phyloP scores from a whole-genome alignment of 345 rosid genomes.

The Salix caprea region DNA sequence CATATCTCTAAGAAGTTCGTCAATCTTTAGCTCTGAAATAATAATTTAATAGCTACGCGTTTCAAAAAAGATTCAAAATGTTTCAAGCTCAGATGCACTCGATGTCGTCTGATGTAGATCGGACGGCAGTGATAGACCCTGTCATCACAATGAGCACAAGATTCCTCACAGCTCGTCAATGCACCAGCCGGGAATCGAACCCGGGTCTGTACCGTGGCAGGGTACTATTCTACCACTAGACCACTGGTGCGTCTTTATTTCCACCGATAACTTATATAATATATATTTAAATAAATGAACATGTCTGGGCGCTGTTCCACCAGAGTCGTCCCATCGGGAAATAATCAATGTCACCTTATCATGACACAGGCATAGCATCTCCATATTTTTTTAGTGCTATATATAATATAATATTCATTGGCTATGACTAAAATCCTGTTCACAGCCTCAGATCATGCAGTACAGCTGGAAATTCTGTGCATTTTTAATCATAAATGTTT shows the following conservation, averaged over 20 bases:
- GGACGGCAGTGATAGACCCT: background rate
- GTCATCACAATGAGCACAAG: background rate
- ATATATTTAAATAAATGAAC: no score
- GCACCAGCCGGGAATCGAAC: constrained; percentile 26
- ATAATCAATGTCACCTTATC: no score
- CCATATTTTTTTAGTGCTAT: no score
- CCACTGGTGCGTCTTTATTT: constrained; percentile 37
- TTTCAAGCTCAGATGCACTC: background rate
- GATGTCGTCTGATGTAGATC: background rate
- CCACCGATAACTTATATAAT: rapidly evolving
- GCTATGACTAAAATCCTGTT: no score
- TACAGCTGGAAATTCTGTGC: no score
- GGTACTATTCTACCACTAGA: constrained; percentile 49
- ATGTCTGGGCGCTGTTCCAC: background rate
- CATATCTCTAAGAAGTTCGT: background rate
- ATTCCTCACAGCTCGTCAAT: background rate
- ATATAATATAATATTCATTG: no score
- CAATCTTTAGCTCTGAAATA: no score
- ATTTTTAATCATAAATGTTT: no score
- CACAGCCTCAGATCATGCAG: no score
- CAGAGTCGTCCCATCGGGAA: background rate
- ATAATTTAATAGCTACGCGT: no score
- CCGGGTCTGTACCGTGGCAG: constrained; percentile 28
- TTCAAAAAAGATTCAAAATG: background rate
- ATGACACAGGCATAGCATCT: no score